These are phyloP conservation scores for Daphne laureola DNA, from an alignment of 441 rosid species.

Conservation along the genomic window DNA sequence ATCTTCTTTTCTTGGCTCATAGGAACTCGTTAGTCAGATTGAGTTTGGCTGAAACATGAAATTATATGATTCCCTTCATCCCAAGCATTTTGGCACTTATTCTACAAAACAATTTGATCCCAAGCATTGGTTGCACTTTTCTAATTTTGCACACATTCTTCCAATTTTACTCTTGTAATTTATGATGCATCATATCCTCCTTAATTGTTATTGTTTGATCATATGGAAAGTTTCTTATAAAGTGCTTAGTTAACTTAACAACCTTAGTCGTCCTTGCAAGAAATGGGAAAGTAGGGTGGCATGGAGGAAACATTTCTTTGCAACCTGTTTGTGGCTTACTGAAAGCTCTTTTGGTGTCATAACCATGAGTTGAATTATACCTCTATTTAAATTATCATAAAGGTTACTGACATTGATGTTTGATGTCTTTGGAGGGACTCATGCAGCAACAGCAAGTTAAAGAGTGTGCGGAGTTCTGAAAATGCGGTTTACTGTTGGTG, in stretches of 20 bases:
- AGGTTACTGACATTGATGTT: slow-evolving; percentile 6
- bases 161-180: too few relatives aligned
- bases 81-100: too few relatives aligned
- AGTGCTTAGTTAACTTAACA: too few relatives aligned
- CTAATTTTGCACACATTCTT: too few relatives aligned
- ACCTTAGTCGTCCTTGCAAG: too few relatives aligned
- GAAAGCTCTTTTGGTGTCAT: background rate
- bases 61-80: background rate
- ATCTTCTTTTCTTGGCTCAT: too few relatives aligned
- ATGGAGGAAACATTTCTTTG: background rate
- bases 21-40: background rate
- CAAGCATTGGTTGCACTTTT: too few relatives aligned
- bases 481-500: slow-evolving; percentile 14
- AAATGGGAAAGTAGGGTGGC: too few relatives aligned
- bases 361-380: background rate
- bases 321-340: background rate
- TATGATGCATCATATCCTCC: too few relatives aligned
- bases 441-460: slow-evolving; percentile 38
- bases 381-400: background rate
- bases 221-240: too few relatives aligned
- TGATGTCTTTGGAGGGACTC: slow-evolving; percentile 30
- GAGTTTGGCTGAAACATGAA: background rate
- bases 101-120: too few relatives aligned
- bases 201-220: too few relatives aligned
- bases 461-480: slow-evolving; percentile 15